Evolutionary conservation across 2,329 filamentous ascomycete species (phyloP), one percentile per base, ranked within the genome.

Genomic region (Beauveria bassiana): DNA sequence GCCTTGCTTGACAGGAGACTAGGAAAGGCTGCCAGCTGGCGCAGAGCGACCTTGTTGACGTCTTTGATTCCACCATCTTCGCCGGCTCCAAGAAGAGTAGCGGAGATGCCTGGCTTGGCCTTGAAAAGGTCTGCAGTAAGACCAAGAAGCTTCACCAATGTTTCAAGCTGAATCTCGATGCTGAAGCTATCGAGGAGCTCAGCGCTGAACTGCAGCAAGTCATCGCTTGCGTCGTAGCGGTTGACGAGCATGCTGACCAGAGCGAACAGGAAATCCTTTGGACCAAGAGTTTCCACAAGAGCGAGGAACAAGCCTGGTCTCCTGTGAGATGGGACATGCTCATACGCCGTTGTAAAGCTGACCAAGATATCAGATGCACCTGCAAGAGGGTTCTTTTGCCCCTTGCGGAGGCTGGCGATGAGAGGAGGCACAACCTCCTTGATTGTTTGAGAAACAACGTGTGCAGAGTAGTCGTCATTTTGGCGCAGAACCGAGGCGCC

Each of bases 281-380:
- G 82, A 2, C 93, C 93, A 3, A 99, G 80, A 12, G 93, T 96
- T 68, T 91, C 86, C 24, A 95, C 86, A 20, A 99, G 79, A 56
- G 93, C 90, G 59, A 89, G 82, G 74, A 97, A 99, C 7, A 99
- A 79, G 46, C 87, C 86, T 34, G 90, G 84, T 66, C 92, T 86
- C 62, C 95, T 85, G 73, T 97, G 93, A 9, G 88, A 83, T 5
- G 95, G 95, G 65, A 99, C 93, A 71, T 99, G 95, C 72, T 97
- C 93, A 73, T 96, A 99, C 0, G 96, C 95, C 8, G 93, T 92
- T 20, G 92, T 93, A 71, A 99, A 99, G 77, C 93, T 98, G 47
- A 96, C 82, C n/a, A 99, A 81, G 53, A 99, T 84, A 68, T 96
- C 92, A 1, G 92, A 90, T 8, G 92, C 91, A 50, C 92, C 91